Evolutionary conservation across 1,284 basidiomycete genomes (phyloP), one percentile per base, ranked within the genome.

Genomic region (Rhodotorula sp.): DNA sequence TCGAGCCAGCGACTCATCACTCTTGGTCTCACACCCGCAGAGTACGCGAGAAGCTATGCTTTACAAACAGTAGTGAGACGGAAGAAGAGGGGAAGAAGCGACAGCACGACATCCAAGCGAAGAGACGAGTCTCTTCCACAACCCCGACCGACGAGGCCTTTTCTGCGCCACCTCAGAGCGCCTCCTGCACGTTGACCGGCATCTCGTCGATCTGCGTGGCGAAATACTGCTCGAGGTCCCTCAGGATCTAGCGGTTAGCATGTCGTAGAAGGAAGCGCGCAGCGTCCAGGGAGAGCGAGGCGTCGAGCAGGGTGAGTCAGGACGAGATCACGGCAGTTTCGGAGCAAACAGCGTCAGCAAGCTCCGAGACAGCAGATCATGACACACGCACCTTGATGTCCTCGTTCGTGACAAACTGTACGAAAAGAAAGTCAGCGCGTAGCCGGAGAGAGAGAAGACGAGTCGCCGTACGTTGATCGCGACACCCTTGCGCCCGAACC

Each of bases 371-470:
- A 19, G 34, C 34, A 39, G 54, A 20, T 1, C 9, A 44, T 24
- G 20, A 27, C 17, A 7, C 2, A 22, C 58, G 32, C 20, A 61
- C 60, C 34, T 89, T 88, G 76, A 94, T 90, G 78, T 94, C 91
- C 76, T 93, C 91, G 62, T 91, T 87, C 17, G 92, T 94, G 55
- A 94, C 92, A 78, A 94, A 94, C 92, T 92, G 65, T 2, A 34
- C 11, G 62, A 1, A 32, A 54, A 48, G 34, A 19, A 32, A 11
- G 19, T 30, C 17, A 44, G 20, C 24, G 15, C 2, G 51, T n/a
- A 22, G 20, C 13, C 13, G 39, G 32, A 36, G 29, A 62, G 6
- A 34, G 32, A n/a, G 27, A 47, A 54, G 44, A 30, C 30, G 29
- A n/a, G 46, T 36, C 56, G 22, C 75, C 80, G 69, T 78, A 92